These are phyloP conservation scores for Amphirosellinia nigrospora DNA, from an alignment of 495 filamentous ascomycete genomes.

Conservation along the genomic window DNA sequence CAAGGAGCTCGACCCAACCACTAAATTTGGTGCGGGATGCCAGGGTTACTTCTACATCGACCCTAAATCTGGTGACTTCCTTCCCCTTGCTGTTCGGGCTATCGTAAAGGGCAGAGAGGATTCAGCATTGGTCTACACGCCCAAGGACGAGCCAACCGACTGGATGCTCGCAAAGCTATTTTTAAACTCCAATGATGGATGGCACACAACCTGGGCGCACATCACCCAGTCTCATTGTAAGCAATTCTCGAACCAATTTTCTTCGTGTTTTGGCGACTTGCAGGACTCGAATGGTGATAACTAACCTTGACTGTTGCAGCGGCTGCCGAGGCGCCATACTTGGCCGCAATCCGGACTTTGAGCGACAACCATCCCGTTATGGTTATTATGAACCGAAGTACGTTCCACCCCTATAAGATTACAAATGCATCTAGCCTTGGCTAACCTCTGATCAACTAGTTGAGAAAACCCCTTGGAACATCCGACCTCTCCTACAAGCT, in stretches of 20 bases:
- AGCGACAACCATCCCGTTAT: constrained; percentile 38
- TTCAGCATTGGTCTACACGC: constrained; percentile 44
- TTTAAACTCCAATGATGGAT: constrained; percentile 46
- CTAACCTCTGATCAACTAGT: constrained; percentile 36
- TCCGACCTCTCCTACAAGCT: constrained; percentile 36
- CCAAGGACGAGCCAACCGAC: constrained; percentile 41
- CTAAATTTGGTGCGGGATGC: constrained; percentile 41
- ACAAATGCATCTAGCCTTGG: constrained; percentile 27
- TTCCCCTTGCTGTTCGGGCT: constrained; percentile 46
- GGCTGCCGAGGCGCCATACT: constrained; percentile 41
- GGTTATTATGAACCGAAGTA: constrained; percentile 41
- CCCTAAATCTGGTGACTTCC: constrained; percentile 39
- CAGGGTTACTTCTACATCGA: constrained; percentile 45
- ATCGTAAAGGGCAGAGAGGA: constrained; percentile 37
- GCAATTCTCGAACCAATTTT: too few species aligned
- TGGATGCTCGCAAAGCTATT: constrained; percentile 50
- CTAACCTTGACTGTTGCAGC: too few species aligned
- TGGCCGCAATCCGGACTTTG: constrained; percentile 44
- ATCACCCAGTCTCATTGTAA: constrained; percentile 41
- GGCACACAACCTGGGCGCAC: constrained; percentile 38
- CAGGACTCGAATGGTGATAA: too few species aligned
- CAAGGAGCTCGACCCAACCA: constrained; percentile 31
- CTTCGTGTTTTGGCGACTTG: too few species aligned
- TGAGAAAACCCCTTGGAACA: constrained; percentile 37
- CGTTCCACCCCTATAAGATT: constrained; percentile 24